Evolutionary conservation across 495 filamentous ascomycete genomes (phyloP).

Genomic region (Penicillium coprophilum): DNA sequence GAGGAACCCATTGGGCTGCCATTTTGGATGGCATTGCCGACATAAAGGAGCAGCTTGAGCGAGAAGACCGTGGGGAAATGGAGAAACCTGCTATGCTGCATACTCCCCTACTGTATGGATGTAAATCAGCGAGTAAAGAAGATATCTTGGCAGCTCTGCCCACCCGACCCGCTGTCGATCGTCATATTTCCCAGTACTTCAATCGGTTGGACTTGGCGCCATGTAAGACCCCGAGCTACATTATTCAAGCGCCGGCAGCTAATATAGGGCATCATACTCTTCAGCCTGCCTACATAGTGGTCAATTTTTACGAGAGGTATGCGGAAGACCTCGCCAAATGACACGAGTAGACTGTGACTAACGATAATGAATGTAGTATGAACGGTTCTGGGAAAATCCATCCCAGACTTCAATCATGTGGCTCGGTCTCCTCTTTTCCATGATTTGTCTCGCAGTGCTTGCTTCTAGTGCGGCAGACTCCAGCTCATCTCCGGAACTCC

Average conservation of each 20-base stretch:
- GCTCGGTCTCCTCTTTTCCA: slow-evolving; percentile 29
- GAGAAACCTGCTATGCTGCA: neutral
- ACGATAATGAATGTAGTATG: neutral
- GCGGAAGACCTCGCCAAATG: neutral
- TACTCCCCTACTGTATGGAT: neutral
- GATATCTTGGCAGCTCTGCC: neutral
- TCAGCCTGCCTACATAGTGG: neutral
- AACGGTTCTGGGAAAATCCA: slow-evolving; percentile 16
- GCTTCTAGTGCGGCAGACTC: slow-evolving; percentile 1
- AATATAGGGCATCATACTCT: neutral
- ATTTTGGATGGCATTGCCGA: neutral
- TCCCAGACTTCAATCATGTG: slow-evolving; percentile 19
- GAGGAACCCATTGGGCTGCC: neutral
- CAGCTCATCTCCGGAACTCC: neutral
- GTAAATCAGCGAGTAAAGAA: slow-evolving; percentile 3
- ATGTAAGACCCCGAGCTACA: neutral
- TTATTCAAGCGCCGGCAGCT: neutral
- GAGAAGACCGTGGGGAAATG: neutral
- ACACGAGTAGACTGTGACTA: neutral
- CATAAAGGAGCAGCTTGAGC: neutral
- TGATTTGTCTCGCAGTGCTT: slow-evolving; percentile 22
- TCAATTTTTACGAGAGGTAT: neutral
- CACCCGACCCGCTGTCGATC: neutral
- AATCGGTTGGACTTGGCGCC: slow-evolving; percentile 1
- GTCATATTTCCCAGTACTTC: neutral